Evolutionary conservation across 306 rosid species (phyloP).

Genomic region (Fragaria nilgerrensis): DNA sequence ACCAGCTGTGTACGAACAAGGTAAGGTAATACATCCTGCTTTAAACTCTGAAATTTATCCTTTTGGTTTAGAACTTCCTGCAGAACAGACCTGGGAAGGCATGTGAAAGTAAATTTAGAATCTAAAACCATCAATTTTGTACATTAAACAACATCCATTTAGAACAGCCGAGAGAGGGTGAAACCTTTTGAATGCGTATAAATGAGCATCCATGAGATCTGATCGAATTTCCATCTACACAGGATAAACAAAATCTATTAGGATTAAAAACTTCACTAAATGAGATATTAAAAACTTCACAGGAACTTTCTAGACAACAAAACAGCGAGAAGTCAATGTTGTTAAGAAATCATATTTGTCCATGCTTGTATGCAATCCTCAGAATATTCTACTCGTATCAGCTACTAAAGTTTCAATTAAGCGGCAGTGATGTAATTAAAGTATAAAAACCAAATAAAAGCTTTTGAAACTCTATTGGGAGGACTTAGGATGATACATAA

Average conservation of each 20-base stretch:
- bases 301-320: background rate
- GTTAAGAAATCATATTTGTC: background rate
- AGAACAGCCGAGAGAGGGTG: conserved; percentile 16
- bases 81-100: conserved; percentile 70
- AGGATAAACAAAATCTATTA: background rate
- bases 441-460: background rate
- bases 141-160: background rate
- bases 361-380: background rate
- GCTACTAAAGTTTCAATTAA: background rate
- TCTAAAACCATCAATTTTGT: conserved; percentile 14
- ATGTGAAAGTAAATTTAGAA: conserved; percentile 19
- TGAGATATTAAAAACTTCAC: background rate
- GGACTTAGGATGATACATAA: background rate
- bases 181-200: conserved; percentile 94
- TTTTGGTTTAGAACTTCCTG: conserved; percentile 77
- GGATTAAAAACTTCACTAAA: background rate
- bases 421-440: background rate
- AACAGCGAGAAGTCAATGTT: background rate
- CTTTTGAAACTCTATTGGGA: background rate
- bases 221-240: conserved; percentile 85
- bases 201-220: conserved; percentile 97
- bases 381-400: background rate
- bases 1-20: conserved; percentile 96
- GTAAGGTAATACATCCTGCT: conserved; percentile 86
- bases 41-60: conserved; percentile 70